Evolutionary conservation across 768 basidiomycete genomes (phyloP), one percentile per base, ranked within the genome.

Genomic region (Asterophora lycoperdoides): DNA sequence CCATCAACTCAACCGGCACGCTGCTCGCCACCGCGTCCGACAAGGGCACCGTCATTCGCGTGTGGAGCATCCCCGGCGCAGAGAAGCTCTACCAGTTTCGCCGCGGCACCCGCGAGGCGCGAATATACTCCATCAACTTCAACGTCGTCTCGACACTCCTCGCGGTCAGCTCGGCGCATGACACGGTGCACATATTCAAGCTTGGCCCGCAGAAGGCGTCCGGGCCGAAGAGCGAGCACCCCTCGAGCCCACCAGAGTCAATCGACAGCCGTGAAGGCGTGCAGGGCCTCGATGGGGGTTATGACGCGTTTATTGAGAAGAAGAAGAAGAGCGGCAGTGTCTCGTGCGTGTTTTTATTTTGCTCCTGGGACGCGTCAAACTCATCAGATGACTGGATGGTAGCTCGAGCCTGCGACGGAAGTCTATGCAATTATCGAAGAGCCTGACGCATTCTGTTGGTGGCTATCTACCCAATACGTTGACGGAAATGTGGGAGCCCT

Each of bases 171-270:
- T 86, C 83, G 8, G 94, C 91, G 44, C 89, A 92, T 52, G 94
- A 92, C 54, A 98, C 95, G 10, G 93, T 99, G 11, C 96, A 99
- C 66, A 86, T 99, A 32, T 99, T 95, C 73, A 92, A 91, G 68
- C 75, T 97, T 4, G 83, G 81, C 1, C 36, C 34, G 26, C 55
- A 56, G 44, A 19, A 48, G 13, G 44, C 44, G 44, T 49, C 53
- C 40, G 46, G 57, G 41, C 26, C 55, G 26, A 14, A 58, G 52
- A 47, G 43, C 37, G 35, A 49, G 37, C 60, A 66, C 49, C 68
- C 77, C 11, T 67, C 71, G 34, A 89, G 84, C 56, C 83, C 84
- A 5, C 73, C 80, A 23, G 84, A 80, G 30, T 84, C 83, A 0
- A 50, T 57, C 5, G 56, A 57, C 14, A 57, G 11, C 65, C 34